Evolutionary conservation across 2,329 filamentous ascomycete genomes (phyloP), one percentile per base, ranked within the genome.

Genomic region (Cladophialophora yegresii): DNA sequence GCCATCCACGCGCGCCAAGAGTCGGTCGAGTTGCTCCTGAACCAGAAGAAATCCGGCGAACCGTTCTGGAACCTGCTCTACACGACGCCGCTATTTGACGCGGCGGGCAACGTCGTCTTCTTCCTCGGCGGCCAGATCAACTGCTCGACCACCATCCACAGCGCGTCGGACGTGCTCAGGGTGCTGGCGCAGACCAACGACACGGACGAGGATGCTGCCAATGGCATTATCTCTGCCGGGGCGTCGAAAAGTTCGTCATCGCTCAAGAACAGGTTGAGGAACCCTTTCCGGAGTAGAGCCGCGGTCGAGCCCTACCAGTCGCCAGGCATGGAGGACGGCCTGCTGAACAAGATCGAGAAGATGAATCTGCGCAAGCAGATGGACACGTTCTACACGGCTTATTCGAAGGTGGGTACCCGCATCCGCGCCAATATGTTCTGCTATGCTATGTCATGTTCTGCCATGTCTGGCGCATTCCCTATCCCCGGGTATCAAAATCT

Each of bases 41-140:
- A 84, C 66, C 81, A 83, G 64, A 77, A 77, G 20, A 80, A 82
- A 61, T 80, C 81, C 54, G 83, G 82, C 7, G 76, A 79, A 23
- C 81, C 82, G 0, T 85, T 84, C 68, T 85, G 82, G 83, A 87
- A 86, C 57, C 71, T 87, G 8, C 74, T 87, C 0, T 85, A 83
- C 56, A 73, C 82, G 1, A 79, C 82, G 54, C 85, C 85, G 0
- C 73, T 88, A 0, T 76, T 79, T 26, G 81, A 85, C 63, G 72
- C 74, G 0, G 69, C 76, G 0, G 84, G 84, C 2, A 79, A 79
- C 7, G 73, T 83, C 1, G 77, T 76, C 0, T 85, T 82, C 72
- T 85, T 82, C 69, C 77, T 88, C 16, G 84, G 83, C 0, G 84
- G 80, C 0, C 83, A 87, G 66, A 80, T 87, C 58, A 83, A 87